Conservation (phyloP, 2,329 filamentous ascomycete species). For the Myriosclerotinia duriaeana region DNA sequence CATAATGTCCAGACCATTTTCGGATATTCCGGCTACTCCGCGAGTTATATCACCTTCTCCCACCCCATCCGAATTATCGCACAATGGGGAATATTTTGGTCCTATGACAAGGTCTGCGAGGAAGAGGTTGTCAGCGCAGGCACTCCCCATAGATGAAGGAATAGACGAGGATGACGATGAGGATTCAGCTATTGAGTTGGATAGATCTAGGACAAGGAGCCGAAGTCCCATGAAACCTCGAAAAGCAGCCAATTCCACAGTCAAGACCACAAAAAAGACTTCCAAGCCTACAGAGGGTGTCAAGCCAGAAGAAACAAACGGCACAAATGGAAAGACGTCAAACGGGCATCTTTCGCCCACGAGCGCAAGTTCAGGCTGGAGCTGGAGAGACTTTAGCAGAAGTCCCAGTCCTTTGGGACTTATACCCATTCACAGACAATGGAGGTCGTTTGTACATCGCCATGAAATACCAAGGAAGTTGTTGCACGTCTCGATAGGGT, state of each 20-base stretch:
- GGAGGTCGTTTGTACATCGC: conserved; percentile 88
- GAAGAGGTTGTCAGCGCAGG: conserved; percentile 54
- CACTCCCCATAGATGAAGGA: conserved; percentile 58
- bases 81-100: conserved; percentile 63
- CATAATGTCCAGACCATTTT: conserved; percentile 38
- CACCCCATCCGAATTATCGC: conserved; percentile 60
- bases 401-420: conserved; percentile 90
- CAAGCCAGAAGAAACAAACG: conserved; percentile 26
- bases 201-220: conserved; percentile 39
- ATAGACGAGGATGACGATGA: conserved; percentile 46
- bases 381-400: conserved; percentile 84
- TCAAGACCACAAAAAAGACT: conserved; percentile 31
- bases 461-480: conserved; percentile 95
- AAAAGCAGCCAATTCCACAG: conserved; percentile 54
- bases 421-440: conserved; percentile 92
- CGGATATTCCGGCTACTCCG: conserved; percentile 70
- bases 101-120: conserved; percentile 76
- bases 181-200: conserved; percentile 34
- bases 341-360: conserved; percentile 72
- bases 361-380: conserved; percentile 62
- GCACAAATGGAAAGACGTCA: conserved; percentile 31
- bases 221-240: conserved; percentile 44
- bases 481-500: conserved; percentile 94
- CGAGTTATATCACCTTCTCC: conserved; percentile 89
- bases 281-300: conserved; percentile 47